Evolutionary conservation across 257 asterid species (phyloP).

Genomic region (Gentiana straminea): DNA sequence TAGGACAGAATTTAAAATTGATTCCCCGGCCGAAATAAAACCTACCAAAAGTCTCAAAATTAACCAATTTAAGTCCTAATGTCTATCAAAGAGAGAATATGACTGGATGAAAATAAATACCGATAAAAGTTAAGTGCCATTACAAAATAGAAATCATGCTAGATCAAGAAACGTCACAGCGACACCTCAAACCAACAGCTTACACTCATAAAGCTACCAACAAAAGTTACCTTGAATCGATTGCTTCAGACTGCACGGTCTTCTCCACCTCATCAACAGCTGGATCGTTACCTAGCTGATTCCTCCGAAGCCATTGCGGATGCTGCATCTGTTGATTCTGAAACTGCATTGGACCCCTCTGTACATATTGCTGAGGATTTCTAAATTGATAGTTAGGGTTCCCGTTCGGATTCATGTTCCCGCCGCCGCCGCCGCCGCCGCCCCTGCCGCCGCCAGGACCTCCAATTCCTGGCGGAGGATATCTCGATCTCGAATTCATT

Average conservation of each 20-base stretch:
- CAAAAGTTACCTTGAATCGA: constrained; percentile 53
- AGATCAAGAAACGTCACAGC: too few relatives aligned
- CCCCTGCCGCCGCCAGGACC: constrained; percentile 44
- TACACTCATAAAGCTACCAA: background rate
- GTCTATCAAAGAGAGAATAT: too few relatives aligned
- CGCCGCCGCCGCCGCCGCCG: constrained; percentile 28
- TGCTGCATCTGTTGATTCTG: constrained; percentile 53
- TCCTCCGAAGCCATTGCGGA: constrained; percentile 85
- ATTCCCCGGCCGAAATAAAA: too few relatives aligned
- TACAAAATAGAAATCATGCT: too few relatives aligned
- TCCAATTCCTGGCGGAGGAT: constrained; percentile 91
- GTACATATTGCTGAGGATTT: constrained; percentile 60
- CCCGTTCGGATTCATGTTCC: constrained; percentile 45
- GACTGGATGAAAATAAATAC: too few relatives aligned
- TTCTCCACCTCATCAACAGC: constrained; percentile 70
- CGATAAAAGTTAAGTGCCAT: too few relatives aligned
- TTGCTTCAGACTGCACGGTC: constrained; percentile 77
- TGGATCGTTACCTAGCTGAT: constrained; percentile 40
- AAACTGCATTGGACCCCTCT: constrained; percentile 43
- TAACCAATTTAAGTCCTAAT: too few relatives aligned
- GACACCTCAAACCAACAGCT: too few relatives aligned
- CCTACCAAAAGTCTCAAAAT: too few relatives aligned
- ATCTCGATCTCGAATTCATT: constrained; percentile 76
- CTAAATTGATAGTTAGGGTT: constrained; percentile 58
- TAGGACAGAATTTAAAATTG: too few relatives aligned